Conservation (phyloP, 2,329 filamentous ascomycete genomes). For the Apiospora hydei region DNA sequence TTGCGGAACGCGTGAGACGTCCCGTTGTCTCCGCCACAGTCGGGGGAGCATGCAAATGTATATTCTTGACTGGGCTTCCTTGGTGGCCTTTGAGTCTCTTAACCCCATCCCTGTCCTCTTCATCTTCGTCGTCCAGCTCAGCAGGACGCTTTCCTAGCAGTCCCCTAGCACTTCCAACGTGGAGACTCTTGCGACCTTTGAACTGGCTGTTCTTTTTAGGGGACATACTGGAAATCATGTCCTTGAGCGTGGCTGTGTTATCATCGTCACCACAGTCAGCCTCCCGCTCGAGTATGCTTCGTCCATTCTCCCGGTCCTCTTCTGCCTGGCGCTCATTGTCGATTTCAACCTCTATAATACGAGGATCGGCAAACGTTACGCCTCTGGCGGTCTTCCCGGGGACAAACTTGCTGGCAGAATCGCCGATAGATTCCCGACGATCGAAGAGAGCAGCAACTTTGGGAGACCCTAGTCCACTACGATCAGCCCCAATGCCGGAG, state of each 20-base stretch:
- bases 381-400: conserved; percentile 55
- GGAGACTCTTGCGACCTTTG: conserved; percentile 76
- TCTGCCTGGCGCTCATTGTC: conserved; percentile 69
- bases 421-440: conserved; percentile 74
- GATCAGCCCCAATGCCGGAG: conserved; percentile 74
- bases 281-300: conserved; percentile 62
- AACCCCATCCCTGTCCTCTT: conserved; percentile 66
- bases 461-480: conserved; percentile 76
- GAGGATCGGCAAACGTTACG: conserved; percentile 72
- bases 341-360: conserved; percentile 66
- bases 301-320: conserved; percentile 65
- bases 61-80: conserved; percentile 78
- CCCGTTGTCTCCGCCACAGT: conserved; percentile 71
- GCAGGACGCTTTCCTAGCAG: conserved; percentile 76
- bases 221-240: conserved; percentile 80
- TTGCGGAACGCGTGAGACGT: conserved; percentile 58
- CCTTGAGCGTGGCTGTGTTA: conserved; percentile 71
- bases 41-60: conserved; percentile 73
- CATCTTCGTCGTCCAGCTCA: conserved; percentile 72
- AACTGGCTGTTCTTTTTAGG: conserved; percentile 66
- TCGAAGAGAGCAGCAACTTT: conserved; percentile 75
- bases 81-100: conserved; percentile 77
- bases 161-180: conserved; percentile 76
- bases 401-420: conserved; percentile 69
- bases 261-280: conserved; percentile 61